These are phyloP conservation scores for Physcomitrellopsis africana DNA, from an alignment of 225 moss, liverwort and hornwort genomes.

Conservation along the genomic window DNA sequence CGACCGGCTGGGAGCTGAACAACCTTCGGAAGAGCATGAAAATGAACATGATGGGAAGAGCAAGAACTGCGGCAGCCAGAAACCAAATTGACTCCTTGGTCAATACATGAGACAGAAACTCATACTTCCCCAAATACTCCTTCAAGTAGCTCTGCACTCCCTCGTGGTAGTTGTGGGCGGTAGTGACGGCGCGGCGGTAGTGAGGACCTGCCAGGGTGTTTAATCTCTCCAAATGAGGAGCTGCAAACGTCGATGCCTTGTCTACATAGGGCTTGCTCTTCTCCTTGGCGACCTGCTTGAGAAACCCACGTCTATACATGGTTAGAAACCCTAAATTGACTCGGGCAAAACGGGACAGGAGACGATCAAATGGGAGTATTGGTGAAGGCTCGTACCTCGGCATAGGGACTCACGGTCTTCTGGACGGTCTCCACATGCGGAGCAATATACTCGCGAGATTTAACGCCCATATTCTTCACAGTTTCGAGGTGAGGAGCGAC, in stretches of 20 bases:
- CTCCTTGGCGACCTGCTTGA: conserved; percentile 32
- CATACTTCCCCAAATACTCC: conserved; percentile 26
- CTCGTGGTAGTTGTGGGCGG: conserved; percentile 46
- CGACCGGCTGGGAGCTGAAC: conserved; percentile 25
- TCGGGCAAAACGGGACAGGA: too few relatives aligned
- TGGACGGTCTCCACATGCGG: conserved; percentile 54
- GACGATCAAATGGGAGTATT: too few relatives aligned
- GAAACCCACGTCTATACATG: background rate
- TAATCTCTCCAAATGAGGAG: conserved; percentile 58
- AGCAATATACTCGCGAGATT: conserved; percentile 39
- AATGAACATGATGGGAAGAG: conserved; percentile 40
- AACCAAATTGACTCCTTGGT: conserved; percentile 41
- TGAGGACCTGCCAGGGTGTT: conserved; percentile 53
- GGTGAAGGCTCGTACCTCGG: conserved; percentile 35
- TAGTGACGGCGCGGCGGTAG: conserved; percentile 39
- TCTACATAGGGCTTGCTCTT: conserved; percentile 50
- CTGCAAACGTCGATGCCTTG: conserved; percentile 34
- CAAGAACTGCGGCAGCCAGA: conserved; percentile 50
- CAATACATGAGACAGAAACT: conserved; percentile 18
- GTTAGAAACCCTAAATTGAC: too few relatives aligned
- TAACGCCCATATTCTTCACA: conserved; percentile 39
- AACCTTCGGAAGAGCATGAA: conserved; percentile 43
- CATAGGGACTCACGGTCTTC: conserved; percentile 46
- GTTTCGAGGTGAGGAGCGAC: conserved; percentile 60
- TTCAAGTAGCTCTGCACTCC: conserved; percentile 35